phyloP scores from a whole-genome alignment of 768 basidiomycete genomes.

The Mycena pura region DNA sequence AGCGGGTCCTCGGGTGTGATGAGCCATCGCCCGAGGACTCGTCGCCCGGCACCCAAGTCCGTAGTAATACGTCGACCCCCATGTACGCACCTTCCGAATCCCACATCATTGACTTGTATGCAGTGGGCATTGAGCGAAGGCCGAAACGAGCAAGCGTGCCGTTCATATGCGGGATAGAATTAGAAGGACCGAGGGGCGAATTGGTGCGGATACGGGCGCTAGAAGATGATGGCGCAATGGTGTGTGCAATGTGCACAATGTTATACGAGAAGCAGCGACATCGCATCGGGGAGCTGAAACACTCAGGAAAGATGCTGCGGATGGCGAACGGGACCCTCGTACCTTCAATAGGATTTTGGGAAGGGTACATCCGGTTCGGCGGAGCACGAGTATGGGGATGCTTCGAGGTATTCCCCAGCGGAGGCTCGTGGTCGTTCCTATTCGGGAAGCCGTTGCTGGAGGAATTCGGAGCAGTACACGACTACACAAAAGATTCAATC shows the following conservation, averaged over 20 bases:
- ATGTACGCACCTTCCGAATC: background rate
- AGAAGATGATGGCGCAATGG: slow-evolving; percentile 27
- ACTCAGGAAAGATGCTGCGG: slow-evolving; percentile 24
- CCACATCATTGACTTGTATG: slow-evolving; percentile 9
- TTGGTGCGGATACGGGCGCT: slow-evolving; percentile 7
- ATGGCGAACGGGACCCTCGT: slow-evolving; percentile 41
- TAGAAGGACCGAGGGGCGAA: slow-evolving; percentile 27
- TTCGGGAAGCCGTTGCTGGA: slow-evolving; percentile 26
- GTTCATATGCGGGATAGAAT: slow-evolving; percentile 9
- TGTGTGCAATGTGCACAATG: slow-evolving; percentile 19
- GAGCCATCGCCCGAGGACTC: slow-evolving; percentile 2
- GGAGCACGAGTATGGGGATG: background rate
- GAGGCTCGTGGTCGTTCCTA: slow-evolving; percentile 20
- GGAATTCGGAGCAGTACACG: slow-evolving; percentile 17
- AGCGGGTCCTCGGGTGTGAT: background rate
- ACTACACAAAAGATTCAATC: slow-evolving; percentile 17
- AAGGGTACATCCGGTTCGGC: slow-evolving; percentile 26
- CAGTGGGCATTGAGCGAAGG: background rate
- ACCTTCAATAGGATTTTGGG: slow-evolving; percentile 29
- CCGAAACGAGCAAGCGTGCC: background rate
- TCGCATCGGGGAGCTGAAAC: background rate
- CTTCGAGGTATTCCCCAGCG: slow-evolving; percentile 34
- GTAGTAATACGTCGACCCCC: background rate
- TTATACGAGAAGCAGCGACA: background rate
- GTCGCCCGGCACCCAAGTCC: background rate